A percentile compares a stretch with the other conserved stretches of the same genome.
Conservation (phyloP, 768 basidiomycete genomes). For the Suillus occidentalis region DNA sequence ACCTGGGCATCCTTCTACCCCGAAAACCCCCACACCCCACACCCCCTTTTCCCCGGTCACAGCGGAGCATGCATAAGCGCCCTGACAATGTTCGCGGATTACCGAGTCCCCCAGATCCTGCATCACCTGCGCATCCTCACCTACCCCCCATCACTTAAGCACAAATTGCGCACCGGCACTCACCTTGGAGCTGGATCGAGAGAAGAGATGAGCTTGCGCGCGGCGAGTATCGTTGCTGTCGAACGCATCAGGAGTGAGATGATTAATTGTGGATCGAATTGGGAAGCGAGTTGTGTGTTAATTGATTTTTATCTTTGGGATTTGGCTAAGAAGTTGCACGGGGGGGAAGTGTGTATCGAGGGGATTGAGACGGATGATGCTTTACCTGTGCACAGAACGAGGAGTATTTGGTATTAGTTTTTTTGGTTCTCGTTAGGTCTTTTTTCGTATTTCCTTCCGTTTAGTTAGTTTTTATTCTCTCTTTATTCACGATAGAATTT, state of each 20-base stretch:
- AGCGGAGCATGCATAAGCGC: conserved; percentile 60
- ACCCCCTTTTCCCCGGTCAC: conserved; percentile 71
- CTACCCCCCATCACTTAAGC: conserved; percentile 65
- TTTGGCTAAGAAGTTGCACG: conserved; percentile 73
- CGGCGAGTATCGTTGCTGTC: conserved; percentile 77
- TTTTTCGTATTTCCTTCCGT: neutral
- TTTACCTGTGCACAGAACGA: conserved; percentile 73
- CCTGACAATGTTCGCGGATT: conserved; percentile 94
- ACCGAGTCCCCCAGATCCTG: conserved; percentile 87
- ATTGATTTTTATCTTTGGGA: conserved; percentile 95
- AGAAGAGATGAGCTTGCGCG: conserved; percentile 79
- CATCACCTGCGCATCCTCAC: conserved; percentile 77
- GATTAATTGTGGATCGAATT: conserved; percentile 36
- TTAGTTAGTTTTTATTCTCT: neutral
- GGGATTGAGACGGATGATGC: conserved; percentile 56
- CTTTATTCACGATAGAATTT: neutral
- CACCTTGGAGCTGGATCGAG: conserved; percentile 53
- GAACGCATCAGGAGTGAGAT: conserved; percentile 62
- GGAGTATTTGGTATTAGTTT: conserved; percentile 82
- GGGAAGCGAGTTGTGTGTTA: conserved; percentile 66
- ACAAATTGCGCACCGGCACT: conserved; percentile 44
- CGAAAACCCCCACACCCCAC: conserved; percentile 38
- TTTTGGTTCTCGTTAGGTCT: conserved; percentile 1
- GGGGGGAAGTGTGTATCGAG: conserved; percentile 55
- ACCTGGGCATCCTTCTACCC: conserved; percentile 93